Evolutionary conservation across 1,139 yeast species (phyloP).

Genomic region (Geotrichum aggregatum): DNA sequence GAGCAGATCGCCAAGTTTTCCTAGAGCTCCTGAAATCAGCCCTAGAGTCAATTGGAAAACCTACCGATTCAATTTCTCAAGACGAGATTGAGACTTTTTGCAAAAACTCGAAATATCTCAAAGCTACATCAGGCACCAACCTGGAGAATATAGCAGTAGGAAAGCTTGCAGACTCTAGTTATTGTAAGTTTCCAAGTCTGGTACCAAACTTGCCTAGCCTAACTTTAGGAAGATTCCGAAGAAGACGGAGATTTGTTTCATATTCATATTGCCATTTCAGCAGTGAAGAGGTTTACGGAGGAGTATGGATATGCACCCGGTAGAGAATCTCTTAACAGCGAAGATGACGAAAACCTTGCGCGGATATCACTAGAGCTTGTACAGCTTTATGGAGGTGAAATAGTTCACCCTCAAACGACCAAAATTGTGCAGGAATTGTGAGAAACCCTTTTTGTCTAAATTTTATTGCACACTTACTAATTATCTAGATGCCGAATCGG

Average conservation of each 20-base stretch:
- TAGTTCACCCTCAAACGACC: slow-evolving; percentile 17
- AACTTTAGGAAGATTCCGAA: slow-evolving; percentile 17
- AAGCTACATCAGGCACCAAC: slow-evolving; percentile 34
- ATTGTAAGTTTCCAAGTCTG: slow-evolving; percentile 1
- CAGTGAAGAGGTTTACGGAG: slow-evolving; percentile 29
- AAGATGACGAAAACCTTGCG: slow-evolving; percentile 18
- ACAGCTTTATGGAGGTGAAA: slow-evolving; percentile 20
- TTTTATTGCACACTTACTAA: background rate
- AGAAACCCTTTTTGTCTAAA: slow-evolving; percentile 11
- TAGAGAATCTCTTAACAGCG: slow-evolving; percentile 15
- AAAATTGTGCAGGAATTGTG: slow-evolving; percentile 27
- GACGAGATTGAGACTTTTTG: slow-evolving; percentile 52
- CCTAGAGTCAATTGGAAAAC: slow-evolving; percentile 31
- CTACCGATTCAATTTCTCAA: slow-evolving; percentile 35
- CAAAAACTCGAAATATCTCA: slow-evolving; percentile 50
- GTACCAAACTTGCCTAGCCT: background rate
- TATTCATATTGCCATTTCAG: slow-evolving; percentile 30
- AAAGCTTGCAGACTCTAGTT: background rate
- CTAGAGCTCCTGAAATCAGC: slow-evolving; percentile 38
- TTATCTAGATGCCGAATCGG: slow-evolving; percentile 36
- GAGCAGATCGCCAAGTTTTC: slow-evolving; percentile 47
- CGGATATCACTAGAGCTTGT: slow-evolving; percentile 23
- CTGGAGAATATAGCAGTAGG: background rate
- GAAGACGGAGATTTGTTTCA: slow-evolving; percentile 25
- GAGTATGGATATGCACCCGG: slow-evolving; percentile 23